Evolutionary conservation across 2,329 filamentous ascomycete species (phyloP).

Genomic region (Gliomastix tumulicola): DNA sequence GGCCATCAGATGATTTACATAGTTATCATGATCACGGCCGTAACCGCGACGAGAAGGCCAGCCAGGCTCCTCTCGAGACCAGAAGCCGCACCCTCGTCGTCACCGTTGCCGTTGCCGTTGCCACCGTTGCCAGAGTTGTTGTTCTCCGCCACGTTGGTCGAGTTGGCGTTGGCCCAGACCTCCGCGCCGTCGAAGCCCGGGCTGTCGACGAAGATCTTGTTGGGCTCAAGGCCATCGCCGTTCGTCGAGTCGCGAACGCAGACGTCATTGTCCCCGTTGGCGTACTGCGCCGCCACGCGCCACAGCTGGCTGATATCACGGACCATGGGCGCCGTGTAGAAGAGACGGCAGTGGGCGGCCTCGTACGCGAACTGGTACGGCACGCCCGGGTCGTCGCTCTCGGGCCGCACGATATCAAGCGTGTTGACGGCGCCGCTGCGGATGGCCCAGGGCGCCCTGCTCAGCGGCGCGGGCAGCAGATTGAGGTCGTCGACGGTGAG

Average conservation of each 20-base stretch:
- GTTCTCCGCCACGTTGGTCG: background rate
- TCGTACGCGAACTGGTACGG: constrained; percentile 1
- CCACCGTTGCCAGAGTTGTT: background rate
- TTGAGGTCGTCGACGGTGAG: background rate
- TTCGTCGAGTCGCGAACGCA: background rate
- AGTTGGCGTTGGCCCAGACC: background rate
- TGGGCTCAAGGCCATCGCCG: background rate
- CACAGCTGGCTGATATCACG: background rate
- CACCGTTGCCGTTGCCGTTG: too few relatives aligned
- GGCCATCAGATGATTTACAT: too few relatives aligned
- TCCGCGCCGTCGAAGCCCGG: background rate
- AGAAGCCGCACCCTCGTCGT: too few relatives aligned
- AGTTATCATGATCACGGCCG: too few relatives aligned
- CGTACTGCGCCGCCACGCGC: background rate
- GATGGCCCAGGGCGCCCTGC: background rate
- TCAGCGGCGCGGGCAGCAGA: background rate
- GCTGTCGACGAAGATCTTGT: background rate
- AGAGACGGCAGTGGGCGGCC: constrained; percentile 1
- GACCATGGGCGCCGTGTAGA: background rate
- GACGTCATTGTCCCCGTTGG: background rate
- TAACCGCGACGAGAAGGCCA: too few relatives aligned
- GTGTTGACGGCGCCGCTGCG: background rate
- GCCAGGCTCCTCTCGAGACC: too few relatives aligned
- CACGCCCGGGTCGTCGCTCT: background rate
- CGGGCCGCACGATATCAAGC: background rate